phyloP scores from a whole-genome alignment of 2,329 filamentous ascomycete species.

The Geosmithia flava region DNA sequence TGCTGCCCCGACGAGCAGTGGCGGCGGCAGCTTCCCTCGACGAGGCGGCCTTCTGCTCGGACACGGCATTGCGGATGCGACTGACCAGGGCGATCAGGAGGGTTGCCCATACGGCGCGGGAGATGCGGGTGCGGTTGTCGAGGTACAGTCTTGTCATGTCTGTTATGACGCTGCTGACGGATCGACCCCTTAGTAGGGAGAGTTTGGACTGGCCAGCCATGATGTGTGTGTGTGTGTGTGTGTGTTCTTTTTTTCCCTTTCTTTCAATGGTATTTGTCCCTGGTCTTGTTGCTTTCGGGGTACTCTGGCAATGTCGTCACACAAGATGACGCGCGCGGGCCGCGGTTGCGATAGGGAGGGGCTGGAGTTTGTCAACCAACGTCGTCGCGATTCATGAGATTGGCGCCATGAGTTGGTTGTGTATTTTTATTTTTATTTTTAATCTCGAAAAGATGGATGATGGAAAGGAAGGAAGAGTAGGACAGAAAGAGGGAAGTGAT shows the following conservation, averaged over 20 bases:
- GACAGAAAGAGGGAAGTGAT: no score
- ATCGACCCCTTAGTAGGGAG: constrained; percentile 43
- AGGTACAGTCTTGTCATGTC: constrained; percentile 64
- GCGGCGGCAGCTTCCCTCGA: constrained; percentile 50
- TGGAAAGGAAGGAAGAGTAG: no score
- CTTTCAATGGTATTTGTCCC: background rate
- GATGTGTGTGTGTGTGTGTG: background rate
- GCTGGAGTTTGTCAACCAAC: no score
- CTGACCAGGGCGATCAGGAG: constrained; percentile 71
- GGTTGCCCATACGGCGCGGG: constrained; percentile 70
- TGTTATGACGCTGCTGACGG: constrained; percentile 51
- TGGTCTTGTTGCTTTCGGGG: background rate
- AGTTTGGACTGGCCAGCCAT: constrained; percentile 74
- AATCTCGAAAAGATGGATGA: no score
- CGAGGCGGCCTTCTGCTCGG: constrained; percentile 82
- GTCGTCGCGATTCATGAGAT: no score
- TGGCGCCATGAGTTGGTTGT: no score
- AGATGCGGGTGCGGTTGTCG: constrained; percentile 68
- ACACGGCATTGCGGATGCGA: constrained; percentile 81
- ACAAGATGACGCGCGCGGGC: no score
- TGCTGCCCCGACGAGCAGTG: constrained; percentile 30
- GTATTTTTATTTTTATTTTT: no score
- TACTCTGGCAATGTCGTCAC: no score
- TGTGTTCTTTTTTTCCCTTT: background rate
- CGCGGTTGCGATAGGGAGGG: no score